Conservation (phyloP, 2,329 filamentous ascomycete species). For the Fusarium albidum region DNA sequence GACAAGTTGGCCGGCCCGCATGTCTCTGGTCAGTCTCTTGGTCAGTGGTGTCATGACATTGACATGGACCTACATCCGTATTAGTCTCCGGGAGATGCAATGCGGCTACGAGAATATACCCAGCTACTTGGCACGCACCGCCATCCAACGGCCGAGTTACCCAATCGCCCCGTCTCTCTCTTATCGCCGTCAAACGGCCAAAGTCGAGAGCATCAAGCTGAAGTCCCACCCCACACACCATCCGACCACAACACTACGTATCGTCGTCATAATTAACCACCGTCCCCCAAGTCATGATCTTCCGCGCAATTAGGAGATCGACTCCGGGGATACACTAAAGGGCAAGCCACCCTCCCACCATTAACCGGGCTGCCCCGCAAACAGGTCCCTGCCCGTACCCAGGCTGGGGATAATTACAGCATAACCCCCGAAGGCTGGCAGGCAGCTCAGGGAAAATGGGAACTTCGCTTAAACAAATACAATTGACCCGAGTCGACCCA, state of each 20-base stretch:
- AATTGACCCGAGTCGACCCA: background rate
- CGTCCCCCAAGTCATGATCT: slow-evolving; percentile 28
- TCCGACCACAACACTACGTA: background rate
- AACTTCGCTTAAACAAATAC: background rate
- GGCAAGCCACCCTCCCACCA: slow-evolving; percentile 3
- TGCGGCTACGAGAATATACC: background rate
- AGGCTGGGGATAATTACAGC: background rate
- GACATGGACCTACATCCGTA: background rate
- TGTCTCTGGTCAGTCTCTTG: background rate
- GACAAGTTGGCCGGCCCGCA: background rate
- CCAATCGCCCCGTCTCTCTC: no score
- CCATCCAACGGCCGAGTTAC: background rate
- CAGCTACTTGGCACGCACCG: background rate
- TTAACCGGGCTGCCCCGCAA: slow-evolving; percentile 4
- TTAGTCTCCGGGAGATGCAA: background rate
- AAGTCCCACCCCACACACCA: background rate
- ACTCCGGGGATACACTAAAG: slow-evolving; percentile 10
- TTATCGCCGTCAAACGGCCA: no score
- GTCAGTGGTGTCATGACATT: slow-evolving; percentile 2
- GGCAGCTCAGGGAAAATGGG: background rate
- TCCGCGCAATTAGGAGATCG: slow-evolving; percentile 9
- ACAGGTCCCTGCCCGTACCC: slow-evolving; percentile 5
- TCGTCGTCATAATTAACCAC: slow-evolving; percentile 2
- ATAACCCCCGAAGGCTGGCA: background rate
- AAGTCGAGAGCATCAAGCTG: background rate